A percentile compares a stretch with the other conserved stretches of the same genome.
Conservation (phyloP, 768 basidiomycete species). For the Podaxis sp. region DNA sequence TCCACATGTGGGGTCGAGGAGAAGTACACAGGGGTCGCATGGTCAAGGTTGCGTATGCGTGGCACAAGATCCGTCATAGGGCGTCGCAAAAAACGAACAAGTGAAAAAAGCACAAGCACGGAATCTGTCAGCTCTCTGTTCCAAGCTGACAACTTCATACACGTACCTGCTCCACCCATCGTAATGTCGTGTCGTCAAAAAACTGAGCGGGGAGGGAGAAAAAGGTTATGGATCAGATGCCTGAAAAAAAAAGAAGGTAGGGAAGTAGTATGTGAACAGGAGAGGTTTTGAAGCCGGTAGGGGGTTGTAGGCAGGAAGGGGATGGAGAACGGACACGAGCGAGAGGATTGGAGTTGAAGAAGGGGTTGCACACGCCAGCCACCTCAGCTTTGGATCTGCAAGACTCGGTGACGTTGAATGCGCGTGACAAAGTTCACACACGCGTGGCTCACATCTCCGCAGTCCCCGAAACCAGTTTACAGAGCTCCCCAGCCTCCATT, state of each 20-base stretch:
- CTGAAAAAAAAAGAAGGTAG: conserved; percentile 5
- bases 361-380: conserved; percentile 4
- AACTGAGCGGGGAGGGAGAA: neutral
- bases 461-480: too few species aligned
- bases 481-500: neutral
- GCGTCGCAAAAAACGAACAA: neutral
- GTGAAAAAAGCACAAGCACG: neutral
- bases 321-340: neutral
- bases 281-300: neutral
- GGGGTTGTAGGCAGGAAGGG: neutral
- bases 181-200: conserved; percentile 14
- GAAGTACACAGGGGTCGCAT: neutral
- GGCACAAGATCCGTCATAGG: neutral
- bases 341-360: neutral
- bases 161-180: conserved; percentile 42
- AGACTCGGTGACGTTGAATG: conserved; percentile 13
- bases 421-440: conserved; percentile 10
- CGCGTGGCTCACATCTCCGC: neutral
- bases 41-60: neutral
- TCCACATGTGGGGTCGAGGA: neutral
- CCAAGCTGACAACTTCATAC: neutral
- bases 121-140: neutral
- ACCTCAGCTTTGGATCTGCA: neutral
- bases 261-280: neutral
- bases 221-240: neutral